Evolutionary conservation across 1,284 basidiomycete species (phyloP).

Genomic region (Cryptococcus sp.): DNA sequence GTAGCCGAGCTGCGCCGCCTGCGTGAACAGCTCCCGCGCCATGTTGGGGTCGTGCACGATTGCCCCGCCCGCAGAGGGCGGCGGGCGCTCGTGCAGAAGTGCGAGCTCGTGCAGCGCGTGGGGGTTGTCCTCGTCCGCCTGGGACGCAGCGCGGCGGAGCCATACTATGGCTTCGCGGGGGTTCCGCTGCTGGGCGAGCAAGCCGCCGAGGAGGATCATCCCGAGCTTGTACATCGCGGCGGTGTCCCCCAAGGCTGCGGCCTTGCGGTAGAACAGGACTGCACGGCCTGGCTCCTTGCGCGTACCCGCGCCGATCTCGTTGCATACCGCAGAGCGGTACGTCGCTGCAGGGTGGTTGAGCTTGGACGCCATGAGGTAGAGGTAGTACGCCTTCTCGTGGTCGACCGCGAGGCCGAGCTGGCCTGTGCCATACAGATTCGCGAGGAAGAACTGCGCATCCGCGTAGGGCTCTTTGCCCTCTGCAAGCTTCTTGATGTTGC

Average conservation of each 20-base stretch:
- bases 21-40: slow-evolving; percentile 82
- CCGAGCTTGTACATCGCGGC: slow-evolving; percentile 99
- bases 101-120: slow-evolving; percentile 97
- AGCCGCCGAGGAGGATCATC: slow-evolving; percentile 85
- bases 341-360: slow-evolving; percentile 93
- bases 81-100: slow-evolving; percentile 72
- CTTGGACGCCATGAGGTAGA: slow-evolving; percentile 97
- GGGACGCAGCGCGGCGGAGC: slow-evolving; percentile 90
- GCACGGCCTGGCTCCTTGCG: slow-evolving; percentile 81
- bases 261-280: slow-evolving; percentile 94
- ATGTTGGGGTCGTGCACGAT: slow-evolving; percentile 56
- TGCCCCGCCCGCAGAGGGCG: slow-evolving; percentile 35
- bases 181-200: slow-evolving; percentile 79
- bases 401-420: slow-evolving; percentile 91
- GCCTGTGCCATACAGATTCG: slow-evolving; percentile 95
- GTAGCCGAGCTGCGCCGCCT: slow-evolving; percentile 91
- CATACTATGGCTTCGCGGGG: slow-evolving; percentile 89
- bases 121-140: slow-evolving; percentile 98
- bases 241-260: slow-evolving; percentile 91
- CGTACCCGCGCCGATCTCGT: slow-evolving; percentile 99
- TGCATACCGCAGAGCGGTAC: slow-evolving; percentile 97
- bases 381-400: slow-evolving; percentile 94
- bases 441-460: slow-evolving; percentile 99
- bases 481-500: slow-evolving; percentile 78
- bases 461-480: slow-evolving; percentile 67